Conservation (phyloP, 371 early-diverging fungal genomes). For the Blakeslea trispora region DNA sequence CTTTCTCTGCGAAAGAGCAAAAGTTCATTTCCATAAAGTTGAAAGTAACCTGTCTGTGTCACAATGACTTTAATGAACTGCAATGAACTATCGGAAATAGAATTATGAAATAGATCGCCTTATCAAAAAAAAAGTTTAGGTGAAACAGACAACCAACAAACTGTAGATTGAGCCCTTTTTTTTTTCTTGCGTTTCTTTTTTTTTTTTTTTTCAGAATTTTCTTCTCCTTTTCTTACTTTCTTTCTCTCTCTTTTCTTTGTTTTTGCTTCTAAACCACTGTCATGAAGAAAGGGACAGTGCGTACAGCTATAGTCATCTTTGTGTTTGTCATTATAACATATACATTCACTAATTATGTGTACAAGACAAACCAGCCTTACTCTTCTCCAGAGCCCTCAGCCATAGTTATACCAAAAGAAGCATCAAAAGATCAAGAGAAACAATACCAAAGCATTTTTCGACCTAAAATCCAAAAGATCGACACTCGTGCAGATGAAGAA, state of each 20-base stretch:
- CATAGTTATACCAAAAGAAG: background rate
- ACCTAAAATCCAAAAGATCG: conserved; percentile 1
- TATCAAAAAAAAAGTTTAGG: no score
- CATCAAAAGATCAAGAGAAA: background rate
- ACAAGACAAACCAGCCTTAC: background rate
- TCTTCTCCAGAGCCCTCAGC: background rate
- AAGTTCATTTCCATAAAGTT: no score
- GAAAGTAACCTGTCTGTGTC: no score
- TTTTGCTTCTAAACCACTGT: background rate
- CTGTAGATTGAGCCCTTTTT: background rate
- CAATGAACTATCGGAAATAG: no score
- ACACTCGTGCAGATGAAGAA: conserved; percentile 8
- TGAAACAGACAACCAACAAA: no score
- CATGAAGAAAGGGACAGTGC: conserved; percentile 1
- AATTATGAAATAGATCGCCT: no score
- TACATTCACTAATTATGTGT: conserved; percentile 1
- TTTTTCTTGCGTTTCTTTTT: background rate
- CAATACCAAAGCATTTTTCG: background rate
- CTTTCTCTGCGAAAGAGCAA: no score
- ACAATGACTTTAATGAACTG: no score
- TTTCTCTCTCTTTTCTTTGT: no score
- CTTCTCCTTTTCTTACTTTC: background rate
- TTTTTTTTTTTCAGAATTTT: background rate
- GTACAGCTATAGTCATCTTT: background rate
- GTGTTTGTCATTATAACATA: background rate